Evolutionary conservation across 2,329 filamentous ascomycete species (phyloP).

Genomic region (Colletotrichum nymphaeae): DNA sequence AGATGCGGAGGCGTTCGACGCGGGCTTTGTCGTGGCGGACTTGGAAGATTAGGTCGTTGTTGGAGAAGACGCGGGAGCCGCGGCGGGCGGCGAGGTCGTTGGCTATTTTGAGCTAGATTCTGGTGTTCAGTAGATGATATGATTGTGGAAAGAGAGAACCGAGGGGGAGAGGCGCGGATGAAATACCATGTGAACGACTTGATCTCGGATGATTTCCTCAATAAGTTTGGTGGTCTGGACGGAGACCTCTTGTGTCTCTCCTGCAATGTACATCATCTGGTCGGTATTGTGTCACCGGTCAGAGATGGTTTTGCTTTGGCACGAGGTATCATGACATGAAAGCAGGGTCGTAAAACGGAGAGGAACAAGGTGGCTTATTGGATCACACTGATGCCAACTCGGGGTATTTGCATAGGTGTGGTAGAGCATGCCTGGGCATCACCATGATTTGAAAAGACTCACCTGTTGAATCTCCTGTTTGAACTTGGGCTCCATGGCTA

Average conservation of each 20-base stretch:
- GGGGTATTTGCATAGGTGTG: too few relatives aligned
- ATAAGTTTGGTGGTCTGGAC: conserved; percentile 36
- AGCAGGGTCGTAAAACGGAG: too few relatives aligned
- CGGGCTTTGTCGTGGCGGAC: conserved; percentile 38
- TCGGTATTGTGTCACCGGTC: background rate
- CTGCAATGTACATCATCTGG: conserved; percentile 41
- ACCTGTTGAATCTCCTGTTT: conserved; percentile 34
- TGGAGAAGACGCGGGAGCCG: conserved; percentile 37
- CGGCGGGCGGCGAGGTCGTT: conserved; percentile 38
- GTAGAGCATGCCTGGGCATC: too few relatives aligned
- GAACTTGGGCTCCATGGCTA: conserved; percentile 5
- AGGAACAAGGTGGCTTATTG: too few relatives aligned
- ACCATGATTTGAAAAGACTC: background rate
- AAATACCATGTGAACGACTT: conserved; percentile 34
- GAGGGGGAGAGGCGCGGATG: too few relatives aligned
- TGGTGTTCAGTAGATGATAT: too few relatives aligned
- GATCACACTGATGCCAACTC: too few relatives aligned
- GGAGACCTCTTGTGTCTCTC: conserved; percentile 35
- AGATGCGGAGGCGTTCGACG: conserved; percentile 38
- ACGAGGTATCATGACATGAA: too few relatives aligned
- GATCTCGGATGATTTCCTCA: conserved; percentile 37
- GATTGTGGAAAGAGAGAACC: too few relatives aligned
- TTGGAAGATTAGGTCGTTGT: conserved; percentile 40
- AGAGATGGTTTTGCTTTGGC: too few relatives aligned
- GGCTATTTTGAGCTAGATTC: conserved; percentile 33